Evolutionary conservation across 2,329 filamentous ascomycete genomes (phyloP).

Genomic region (Penicillium sp.): DNA sequence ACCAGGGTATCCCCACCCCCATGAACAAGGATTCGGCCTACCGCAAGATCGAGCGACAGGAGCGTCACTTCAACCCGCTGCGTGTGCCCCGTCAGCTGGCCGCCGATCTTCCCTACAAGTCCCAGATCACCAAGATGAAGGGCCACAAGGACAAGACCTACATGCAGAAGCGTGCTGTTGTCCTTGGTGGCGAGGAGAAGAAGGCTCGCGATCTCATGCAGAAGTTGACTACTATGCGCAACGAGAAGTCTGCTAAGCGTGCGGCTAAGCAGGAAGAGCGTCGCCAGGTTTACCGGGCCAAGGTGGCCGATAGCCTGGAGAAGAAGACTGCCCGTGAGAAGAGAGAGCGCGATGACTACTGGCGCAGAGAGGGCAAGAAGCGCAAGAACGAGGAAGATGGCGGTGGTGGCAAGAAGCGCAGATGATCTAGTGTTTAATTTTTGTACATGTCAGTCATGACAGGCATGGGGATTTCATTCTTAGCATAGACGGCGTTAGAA

Average conservation of each 20-base stretch:
- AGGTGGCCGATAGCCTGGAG: constrained; percentile 78
- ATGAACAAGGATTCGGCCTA: constrained; percentile 83
- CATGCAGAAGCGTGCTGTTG: constrained; percentile 92
- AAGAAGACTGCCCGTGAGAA: constrained; percentile 86
- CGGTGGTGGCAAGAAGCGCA: constrained; percentile 51
- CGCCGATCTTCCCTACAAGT: constrained; percentile 85
- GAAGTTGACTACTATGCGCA: constrained; percentile 85
- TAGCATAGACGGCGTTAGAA: constrained; percentile 30
- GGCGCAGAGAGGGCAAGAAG: constrained; percentile 86
- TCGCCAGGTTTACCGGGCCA: constrained; percentile 75
- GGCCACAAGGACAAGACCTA: constrained; percentile 82
- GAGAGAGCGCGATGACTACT: constrained; percentile 88
- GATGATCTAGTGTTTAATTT: constrained; percentile 24
- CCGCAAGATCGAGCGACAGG: constrained; percentile 60
- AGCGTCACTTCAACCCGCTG: constrained; percentile 73
- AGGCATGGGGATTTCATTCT: constrained; percentile 12
- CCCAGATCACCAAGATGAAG: constrained; percentile 80
- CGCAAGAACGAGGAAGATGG: constrained; percentile 59
- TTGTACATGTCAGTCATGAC: constrained; percentile 18
- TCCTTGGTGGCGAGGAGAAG: constrained; percentile 82
- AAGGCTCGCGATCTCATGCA: constrained; percentile 86
- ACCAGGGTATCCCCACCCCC: constrained; percentile 73
- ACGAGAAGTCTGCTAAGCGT: constrained; percentile 85
- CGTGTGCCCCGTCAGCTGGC: constrained; percentile 57
- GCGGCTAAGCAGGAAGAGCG: constrained; percentile 85